Evolutionary conservation across 2,329 filamentous ascomycete species (phyloP), one percentile per base, ranked within the genome.

Genomic region (Alternaria burnsii): DNA sequence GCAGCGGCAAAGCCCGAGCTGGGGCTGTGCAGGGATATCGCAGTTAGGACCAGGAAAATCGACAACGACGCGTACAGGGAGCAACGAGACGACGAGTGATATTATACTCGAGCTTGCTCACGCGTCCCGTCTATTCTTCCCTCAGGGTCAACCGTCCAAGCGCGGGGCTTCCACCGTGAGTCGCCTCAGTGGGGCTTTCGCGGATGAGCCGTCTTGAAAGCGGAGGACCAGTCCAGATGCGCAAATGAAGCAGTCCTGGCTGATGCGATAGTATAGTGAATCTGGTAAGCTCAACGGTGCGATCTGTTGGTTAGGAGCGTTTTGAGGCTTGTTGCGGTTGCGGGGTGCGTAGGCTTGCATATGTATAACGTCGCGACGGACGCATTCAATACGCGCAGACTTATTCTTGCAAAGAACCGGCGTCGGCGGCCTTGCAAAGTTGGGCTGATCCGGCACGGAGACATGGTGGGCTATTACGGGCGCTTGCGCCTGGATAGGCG

Each of bases 401-500:
- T 57, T 65, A 50, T 48, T 65, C 40, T 24, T 61, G 26, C 51
- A 41, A 34, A 60, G 66, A 66, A 63, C 63, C 67, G 59, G 62
- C 65, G 69, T 66, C 65, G 66, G 69, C 63, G 59, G 63, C 67
- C 67, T 63, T 70, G 64, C 63, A 48, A 67, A 60, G 61, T 69
- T 72, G 68, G 63, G 70, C 69, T 69, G 63, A 65, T 51, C 69
- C 66, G 67, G 65, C 66, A 70, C 69, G 67, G 65, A 67, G 65
- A 60, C 68, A 70, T 72, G 67, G 65, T 72, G 67, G 69, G 66
- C 59, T 61, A 69, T 43, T 65, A 64, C 73, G 73, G 70, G 76
- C 76, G 76, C 75, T 76, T 77, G 75, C 74, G 72, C 73, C 67
- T 73, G 69, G 67, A 62, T 63, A 62, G 70, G 66, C 70, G 71